Base-by-base conservation (phyloP, 306 rosid species). In the Rosa persica region DNA sequence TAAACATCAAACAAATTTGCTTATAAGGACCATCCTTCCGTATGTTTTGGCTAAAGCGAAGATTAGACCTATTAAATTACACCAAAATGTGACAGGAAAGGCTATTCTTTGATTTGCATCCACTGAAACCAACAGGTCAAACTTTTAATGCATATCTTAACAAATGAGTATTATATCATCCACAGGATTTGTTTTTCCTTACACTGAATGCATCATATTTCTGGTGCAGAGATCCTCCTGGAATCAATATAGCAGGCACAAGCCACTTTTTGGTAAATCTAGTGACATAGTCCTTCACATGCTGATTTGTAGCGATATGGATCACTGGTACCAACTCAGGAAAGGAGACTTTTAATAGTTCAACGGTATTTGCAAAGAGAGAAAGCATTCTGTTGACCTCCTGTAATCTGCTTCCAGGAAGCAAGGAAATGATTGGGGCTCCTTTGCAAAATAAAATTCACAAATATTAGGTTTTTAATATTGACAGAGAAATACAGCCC, bases 321-420 rank as follows among this genome's bases (percentile, higher is more conserved):
- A 95, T 83, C 88, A 86, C 76, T 34, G 93, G 57, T 72, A 86
- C 85, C 86, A 91, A 75, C 75, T 83, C 76, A 6, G 93, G 97
- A 77, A 81, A 71, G 5, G 78, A 72, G 17, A 78, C 89, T 82
- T 85, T 84, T 62, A 95, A 78, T 25, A 89, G 79, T 79, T 76
- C 88, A 87, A 92, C 34, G 5, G 98, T 75, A 46, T 85, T 84
- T 76, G 87, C 73, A 19, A 83, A 95, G 83, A 95, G 85, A 48
- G 96, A 85, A 76, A 89, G 88, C 98, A 95, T 92, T 86, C 90
- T 89, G 25, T 82, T 85, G 83, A 92, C 96, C 84, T 95, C 98
- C 83, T 92, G 98, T 69, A 88, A 78, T 87, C 98, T 92, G 85
- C 98, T 95, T 86, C 98, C 98, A 76, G 98, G 98, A 91, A 92